A percentile compares a stretch with the other conserved stretches of the same genome.
Conservation (phyloP, 2,329 filamentous ascomycete species). For the Colletotrichum magnum region DNA sequence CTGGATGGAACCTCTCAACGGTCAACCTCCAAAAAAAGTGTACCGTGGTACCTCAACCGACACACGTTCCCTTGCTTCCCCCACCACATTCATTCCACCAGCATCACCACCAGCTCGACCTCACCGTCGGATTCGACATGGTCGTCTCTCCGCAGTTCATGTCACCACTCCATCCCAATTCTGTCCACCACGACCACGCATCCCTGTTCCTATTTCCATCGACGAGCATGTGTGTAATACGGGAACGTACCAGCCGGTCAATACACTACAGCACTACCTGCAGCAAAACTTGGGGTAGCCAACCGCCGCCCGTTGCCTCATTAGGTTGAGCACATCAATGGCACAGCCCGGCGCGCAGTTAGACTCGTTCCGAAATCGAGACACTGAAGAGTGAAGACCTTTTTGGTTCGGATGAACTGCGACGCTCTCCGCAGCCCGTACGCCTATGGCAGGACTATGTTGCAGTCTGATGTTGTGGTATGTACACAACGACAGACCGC, state of each 20-base stretch:
- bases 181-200: background rate
- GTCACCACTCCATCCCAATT: background rate
- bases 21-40: too few relatives aligned
- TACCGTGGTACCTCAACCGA: too few relatives aligned
- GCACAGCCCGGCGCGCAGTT: conserved; percentile 52
- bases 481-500: too few relatives aligned
- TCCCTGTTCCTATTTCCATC: conserved; percentile 2
- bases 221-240: conserved; percentile 2
- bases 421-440: conserved; percentile 3
- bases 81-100: background rate
- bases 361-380: conserved; percentile 55
- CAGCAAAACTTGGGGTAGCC: conserved; percentile 27
- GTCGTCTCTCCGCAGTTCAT: conserved; percentile 19
- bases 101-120: conserved; percentile 1
- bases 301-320: conserved; percentile 1
- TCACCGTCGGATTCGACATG: conserved; percentile 18
- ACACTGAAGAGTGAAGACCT: background rate
- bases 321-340: background rate
- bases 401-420: background rate
- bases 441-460: background rate
- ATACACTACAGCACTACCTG: conserved; percentile 3
- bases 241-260: conserved; percentile 20
- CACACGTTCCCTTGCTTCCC: background rate
- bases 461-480: too few relatives aligned
- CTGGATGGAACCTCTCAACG: too few relatives aligned